phyloP scores from a whole-genome alignment of 139 green algal species.

The Edaphochlamys debaryana region DNA sequence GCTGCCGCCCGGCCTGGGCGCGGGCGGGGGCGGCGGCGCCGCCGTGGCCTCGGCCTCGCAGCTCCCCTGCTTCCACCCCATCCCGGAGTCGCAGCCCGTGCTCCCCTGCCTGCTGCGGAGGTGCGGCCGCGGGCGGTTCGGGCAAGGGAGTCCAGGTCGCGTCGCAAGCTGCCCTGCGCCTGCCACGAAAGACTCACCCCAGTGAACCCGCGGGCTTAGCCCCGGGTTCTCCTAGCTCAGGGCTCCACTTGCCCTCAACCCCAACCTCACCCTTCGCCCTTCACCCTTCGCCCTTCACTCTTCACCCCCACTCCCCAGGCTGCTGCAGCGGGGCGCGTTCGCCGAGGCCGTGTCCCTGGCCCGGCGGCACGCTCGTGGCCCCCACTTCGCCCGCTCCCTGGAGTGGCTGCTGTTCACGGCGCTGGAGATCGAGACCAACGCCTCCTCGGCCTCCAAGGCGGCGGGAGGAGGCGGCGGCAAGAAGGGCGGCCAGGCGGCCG shows the following conservation, averaged over 20 bases:
- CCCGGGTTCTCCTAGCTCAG: no score
- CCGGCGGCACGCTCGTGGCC: constrained; percentile 63
- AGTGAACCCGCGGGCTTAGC: no score
- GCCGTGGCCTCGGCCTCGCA: background rate
- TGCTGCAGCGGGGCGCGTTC: constrained; percentile 81
- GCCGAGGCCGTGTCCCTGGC: constrained; percentile 71
- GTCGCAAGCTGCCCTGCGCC: no score
- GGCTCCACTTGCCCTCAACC: no score
- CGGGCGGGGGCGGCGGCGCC: background rate
- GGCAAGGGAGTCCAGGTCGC: no score
- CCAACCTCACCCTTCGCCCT: no score
- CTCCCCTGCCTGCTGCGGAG: constrained; percentile 89
- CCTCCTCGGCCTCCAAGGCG: no score
- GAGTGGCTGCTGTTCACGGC: constrained; percentile 98
- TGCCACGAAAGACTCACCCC: no score
- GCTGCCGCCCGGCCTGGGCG: background rate
- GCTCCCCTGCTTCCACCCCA: constrained; percentile 81
- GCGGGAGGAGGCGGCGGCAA: background rate
- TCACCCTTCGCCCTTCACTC: no score
- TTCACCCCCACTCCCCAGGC: constrained; percentile 70
- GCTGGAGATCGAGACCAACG: constrained; percentile 79
- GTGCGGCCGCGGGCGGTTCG: background rate
- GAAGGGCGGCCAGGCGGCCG: background rate
- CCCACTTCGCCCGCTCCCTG: constrained; percentile 88
- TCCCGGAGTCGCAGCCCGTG: constrained; percentile 91